phyloP scores from a whole-genome alignment of 75 land plant genomes.

The Pinus taeda region DNA sequence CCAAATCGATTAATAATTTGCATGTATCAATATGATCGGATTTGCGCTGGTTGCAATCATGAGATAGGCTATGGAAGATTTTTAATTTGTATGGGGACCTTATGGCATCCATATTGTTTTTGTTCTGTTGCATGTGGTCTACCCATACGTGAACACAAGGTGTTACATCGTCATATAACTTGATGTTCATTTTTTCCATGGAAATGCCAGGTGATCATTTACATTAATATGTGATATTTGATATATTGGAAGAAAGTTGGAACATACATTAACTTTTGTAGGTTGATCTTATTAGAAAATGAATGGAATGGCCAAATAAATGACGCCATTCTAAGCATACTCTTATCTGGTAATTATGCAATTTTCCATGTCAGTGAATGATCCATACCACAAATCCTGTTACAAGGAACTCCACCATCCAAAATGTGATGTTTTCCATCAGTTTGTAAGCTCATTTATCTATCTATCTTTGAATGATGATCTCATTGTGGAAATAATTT shows the following conservation, averaged over 20 bases:
- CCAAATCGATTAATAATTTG: neutral
- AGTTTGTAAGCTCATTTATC: slow-evolving; percentile 65
- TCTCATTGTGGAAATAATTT: neutral
- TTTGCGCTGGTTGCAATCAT: slow-evolving; percentile 77
- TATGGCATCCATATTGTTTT: slow-evolving; percentile 88
- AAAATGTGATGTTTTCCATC: slow-evolving; percentile 92
- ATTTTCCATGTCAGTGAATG: slow-evolving; percentile 82
- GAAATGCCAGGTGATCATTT: neutral
- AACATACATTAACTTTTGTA: too few relatives aligned
- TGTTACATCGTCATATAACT: slow-evolving; percentile 16
- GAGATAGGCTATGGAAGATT: slow-evolving; percentile 83
- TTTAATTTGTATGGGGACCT: slow-evolving; percentile 86
- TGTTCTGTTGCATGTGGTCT: slow-evolving; percentile 60
- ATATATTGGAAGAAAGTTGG: too few relatives aligned
- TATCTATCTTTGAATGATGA: neutral
- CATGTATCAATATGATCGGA: slow-evolving; percentile 17
- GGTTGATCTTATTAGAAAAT: too few relatives aligned
- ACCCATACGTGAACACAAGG: slow-evolving; percentile 85
- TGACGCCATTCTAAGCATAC: too few relatives aligned
- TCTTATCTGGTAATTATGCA: slow-evolving; percentile 16
- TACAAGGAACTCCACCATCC: slow-evolving; percentile 92
- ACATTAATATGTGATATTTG: too few relatives aligned
- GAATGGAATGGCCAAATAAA: too few relatives aligned
- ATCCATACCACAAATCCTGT: slow-evolving; percentile 82
- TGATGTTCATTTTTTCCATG: neutral